These are phyloP conservation scores for Russula griseocarnosa DNA, from an alignment of 768 basidiomycete species.

Conservation along the genomic window DNA sequence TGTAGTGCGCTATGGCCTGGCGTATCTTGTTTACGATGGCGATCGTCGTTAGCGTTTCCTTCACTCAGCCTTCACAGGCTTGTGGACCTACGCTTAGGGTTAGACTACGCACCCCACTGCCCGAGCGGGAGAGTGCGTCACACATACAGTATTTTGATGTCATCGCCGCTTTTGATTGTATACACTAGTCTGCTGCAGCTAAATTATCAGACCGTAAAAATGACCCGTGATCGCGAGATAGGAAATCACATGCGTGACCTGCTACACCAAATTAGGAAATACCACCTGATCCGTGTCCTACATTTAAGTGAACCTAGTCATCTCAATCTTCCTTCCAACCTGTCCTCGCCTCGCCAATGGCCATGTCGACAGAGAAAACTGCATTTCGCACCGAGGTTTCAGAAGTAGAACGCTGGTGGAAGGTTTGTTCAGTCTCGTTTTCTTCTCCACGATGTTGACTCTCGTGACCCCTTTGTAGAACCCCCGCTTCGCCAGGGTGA, in stretches of 20 bases:
- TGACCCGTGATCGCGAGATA: not conserved
- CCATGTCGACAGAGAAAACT: constrained; percentile 61
- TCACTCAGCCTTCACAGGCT: not conserved
- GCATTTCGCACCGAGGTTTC: constrained; percentile 79
- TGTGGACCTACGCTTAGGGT: too few species aligned
- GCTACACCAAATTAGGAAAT: constrained; percentile 10
- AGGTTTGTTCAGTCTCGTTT: constrained; percentile 47
- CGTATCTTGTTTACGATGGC: constrained; percentile 86
- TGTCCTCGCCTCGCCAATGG: constrained; percentile 17
- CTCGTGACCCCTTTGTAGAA: constrained; percentile 44
- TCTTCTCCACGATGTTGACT: not conserved
- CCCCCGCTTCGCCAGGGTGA: constrained; percentile 82
- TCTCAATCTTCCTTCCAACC: not conserved
- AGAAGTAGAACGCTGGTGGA: constrained; percentile 88
- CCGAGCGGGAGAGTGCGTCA: not conserved
- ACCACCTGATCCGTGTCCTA: not conserved
- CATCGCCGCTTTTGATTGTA: too few species aligned
- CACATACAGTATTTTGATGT: not conserved
- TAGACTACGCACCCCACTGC: too few species aligned
- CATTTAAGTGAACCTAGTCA: constrained; percentile 2
- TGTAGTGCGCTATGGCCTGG: constrained; percentile 82
- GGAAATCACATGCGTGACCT: constrained; percentile 17
- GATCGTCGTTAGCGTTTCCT: constrained; percentile 59
- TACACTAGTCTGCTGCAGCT: too few species aligned
- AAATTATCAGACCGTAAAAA: not conserved